These are phyloP conservation scores for Fusarium vanettenii DNA, from an alignment of 2,329 filamentous ascomycete species.

Conservation along the genomic window DNA sequence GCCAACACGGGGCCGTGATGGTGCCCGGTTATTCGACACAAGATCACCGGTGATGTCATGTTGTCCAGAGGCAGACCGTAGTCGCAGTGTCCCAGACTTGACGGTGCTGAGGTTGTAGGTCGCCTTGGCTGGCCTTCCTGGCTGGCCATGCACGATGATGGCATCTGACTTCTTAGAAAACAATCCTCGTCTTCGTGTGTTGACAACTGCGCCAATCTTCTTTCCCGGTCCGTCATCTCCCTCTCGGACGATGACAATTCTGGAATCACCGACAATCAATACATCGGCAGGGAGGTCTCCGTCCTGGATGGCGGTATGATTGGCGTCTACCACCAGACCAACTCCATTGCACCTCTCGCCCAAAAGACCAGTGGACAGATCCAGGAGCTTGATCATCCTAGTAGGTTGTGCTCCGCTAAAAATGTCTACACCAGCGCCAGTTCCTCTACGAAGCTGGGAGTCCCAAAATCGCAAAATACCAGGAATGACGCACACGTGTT, in stretches of 20 bases:
- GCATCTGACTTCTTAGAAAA: slow-evolving; percentile 59
- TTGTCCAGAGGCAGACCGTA: slow-evolving; percentile 43
- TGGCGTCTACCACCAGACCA: slow-evolving; percentile 55
- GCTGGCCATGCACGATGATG: slow-evolving; percentile 66
- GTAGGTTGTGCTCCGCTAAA: slow-evolving; percentile 67
- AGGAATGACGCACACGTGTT: slow-evolving; percentile 68
- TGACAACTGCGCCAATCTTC: slow-evolving; percentile 54
- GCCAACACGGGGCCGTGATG: slow-evolving; percentile 50
- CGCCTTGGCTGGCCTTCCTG: slow-evolving; percentile 51
- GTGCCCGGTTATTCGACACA: slow-evolving; percentile 34
- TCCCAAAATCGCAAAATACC: slow-evolving; percentile 69
- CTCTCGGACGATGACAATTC: slow-evolving; percentile 66
- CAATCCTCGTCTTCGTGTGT: slow-evolving; percentile 48
- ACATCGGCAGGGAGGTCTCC: slow-evolving; percentile 64
- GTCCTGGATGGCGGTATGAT: slow-evolving; percentile 42
- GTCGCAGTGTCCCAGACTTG: slow-evolving; percentile 53
- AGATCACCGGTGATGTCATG: slow-evolving; percentile 33
- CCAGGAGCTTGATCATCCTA: slow-evolving; percentile 66
- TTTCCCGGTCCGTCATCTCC: slow-evolving; percentile 60
- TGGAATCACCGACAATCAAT: slow-evolving; percentile 65
- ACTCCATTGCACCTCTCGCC: slow-evolving; percentile 68
- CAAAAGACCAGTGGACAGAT: slow-evolving; percentile 64
- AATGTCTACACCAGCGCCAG: slow-evolving; percentile 63
- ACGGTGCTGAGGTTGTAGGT: slow-evolving; percentile 64
- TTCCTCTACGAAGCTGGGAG: slow-evolving; percentile 64